Evolutionary conservation across 345 rosid species (phyloP).

Genomic region (Kernera saxatilis): DNA sequence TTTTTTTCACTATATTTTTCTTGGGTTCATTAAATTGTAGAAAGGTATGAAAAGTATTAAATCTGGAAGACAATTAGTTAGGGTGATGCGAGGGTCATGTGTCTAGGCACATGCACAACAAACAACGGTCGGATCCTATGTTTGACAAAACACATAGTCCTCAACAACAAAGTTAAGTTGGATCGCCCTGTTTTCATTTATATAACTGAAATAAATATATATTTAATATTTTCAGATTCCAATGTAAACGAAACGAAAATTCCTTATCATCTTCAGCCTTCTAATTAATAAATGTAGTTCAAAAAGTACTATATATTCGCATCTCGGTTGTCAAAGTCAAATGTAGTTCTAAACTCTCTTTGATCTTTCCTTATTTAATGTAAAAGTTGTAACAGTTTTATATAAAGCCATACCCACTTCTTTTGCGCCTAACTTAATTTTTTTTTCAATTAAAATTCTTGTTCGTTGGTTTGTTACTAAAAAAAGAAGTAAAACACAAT

Average conservation of each 20-base stretch:
- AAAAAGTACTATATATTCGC: neutral
- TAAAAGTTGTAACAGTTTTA: neutral
- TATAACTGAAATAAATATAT: neutral
- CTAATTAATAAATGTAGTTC: neutral
- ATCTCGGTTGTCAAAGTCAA: conserved; percentile 10
- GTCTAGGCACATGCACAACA: conserved; percentile 30
- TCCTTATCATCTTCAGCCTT: neutral
- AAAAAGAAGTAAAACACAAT: too few relatives aligned
- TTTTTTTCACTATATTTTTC: neutral
- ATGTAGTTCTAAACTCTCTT: conserved; percentile 3
- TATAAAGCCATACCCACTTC: neutral
- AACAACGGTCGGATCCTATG: conserved; percentile 38
- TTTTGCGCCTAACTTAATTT: neutral
- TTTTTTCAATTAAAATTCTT: neutral
- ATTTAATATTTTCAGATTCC: conserved; percentile 14
- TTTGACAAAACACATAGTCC: conserved; percentile 31
- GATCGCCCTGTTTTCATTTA: conserved; percentile 26
- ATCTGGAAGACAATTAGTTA: conserved; percentile 30
- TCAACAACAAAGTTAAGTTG: conserved; percentile 21
- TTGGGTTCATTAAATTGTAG: neutral
- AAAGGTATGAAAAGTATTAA: conserved; percentile 22
- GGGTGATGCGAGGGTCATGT: conserved; percentile 25
- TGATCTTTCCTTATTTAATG: neutral
- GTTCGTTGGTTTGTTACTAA: too few relatives aligned
- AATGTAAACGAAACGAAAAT: conserved; percentile 1